Evolutionary conservation across 257 asterid species (phyloP).

Genomic region (Fraxinus quadrangulata): DNA sequence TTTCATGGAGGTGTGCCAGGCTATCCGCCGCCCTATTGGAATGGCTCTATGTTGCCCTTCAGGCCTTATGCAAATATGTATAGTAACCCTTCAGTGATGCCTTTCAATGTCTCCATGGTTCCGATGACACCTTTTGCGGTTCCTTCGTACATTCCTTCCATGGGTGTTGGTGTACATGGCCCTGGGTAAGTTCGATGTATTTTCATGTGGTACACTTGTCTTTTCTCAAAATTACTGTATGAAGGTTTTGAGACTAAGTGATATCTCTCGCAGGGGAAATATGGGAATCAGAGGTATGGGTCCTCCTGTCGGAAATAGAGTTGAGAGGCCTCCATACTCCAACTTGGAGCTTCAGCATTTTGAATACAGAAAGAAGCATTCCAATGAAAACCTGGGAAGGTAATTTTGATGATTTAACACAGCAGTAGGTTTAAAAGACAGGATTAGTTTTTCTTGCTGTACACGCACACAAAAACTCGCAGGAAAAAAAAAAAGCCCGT

Average conservation of each 20-base stretch:
- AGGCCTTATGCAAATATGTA: constrained; percentile 58
- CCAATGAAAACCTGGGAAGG: constrained; percentile 52
- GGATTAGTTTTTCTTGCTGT: background rate
- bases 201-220: background rate
- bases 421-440: background rate
- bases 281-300: constrained; percentile 53
- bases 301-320: constrained; percentile 39
- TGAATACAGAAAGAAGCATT: constrained; percentile 47
- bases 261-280: constrained; percentile 49
- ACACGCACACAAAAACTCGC: background rate
- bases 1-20: constrained; percentile 62
- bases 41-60: constrained; percentile 41
- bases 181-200: constrained; percentile 46
- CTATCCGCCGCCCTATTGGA: constrained; percentile 70
- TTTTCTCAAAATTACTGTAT: background rate
- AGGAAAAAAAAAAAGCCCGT: background rate
- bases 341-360: constrained; percentile 42
- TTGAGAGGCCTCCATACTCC: constrained; percentile 16
- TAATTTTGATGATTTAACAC: constrained; percentile 30
- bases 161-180: constrained; percentile 44
- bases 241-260: constrained; percentile 17
- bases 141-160: constrained; percentile 49
- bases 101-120: constrained; percentile 56
- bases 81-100: constrained; percentile 57
- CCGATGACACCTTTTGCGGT: constrained; percentile 44